Percentiles rank a stretch among this genome's conserved stretches.
phyloP scores from a whole-genome alignment of 202 grass and related monocot species.

The Zizania palustris region DNA sequence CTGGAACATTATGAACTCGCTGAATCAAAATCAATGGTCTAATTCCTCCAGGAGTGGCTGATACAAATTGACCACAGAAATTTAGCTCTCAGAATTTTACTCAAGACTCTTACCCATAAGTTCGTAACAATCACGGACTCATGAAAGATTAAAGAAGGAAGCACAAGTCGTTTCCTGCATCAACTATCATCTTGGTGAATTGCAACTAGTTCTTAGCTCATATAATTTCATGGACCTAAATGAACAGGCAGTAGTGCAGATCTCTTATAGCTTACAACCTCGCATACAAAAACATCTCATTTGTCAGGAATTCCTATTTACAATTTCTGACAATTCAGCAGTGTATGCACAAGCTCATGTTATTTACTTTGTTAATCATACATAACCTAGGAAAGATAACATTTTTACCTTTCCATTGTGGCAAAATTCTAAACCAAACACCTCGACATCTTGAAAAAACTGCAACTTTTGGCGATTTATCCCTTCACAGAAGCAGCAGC shows the following conservation, averaged over 20 bases:
- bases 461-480: neutral
- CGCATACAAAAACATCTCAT: conserved; percentile 9
- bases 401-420: conserved; percentile 41
- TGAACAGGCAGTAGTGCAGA: neutral
- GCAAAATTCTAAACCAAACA: conserved; percentile 16
- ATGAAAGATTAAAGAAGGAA: neutral
- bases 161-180: neutral
- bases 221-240: neutral
- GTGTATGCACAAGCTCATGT: conserved; percentile 38
- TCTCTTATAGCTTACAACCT: conserved; percentile 24
- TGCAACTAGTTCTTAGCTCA: neutral
- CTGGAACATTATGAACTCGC: neutral
- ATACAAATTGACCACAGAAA: no score
- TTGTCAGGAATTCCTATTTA: conserved; percentile 52
- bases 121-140: neutral
- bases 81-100: no score
- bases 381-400: conserved; percentile 5
- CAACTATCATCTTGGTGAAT: neutral
- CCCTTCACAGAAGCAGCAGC: neutral
- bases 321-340: conserved; percentile 41
- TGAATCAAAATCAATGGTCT: no score
- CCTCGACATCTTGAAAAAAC: conserved; percentile 4
- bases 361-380: neutral
- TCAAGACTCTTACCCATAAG: no score
- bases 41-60: no score